A percentile compares a stretch with the other conserved stretches of the same genome.
Evolutionary conservation across 306 rosid species (phyloP).

Genomic region (Albizia julibrissin): DNA sequence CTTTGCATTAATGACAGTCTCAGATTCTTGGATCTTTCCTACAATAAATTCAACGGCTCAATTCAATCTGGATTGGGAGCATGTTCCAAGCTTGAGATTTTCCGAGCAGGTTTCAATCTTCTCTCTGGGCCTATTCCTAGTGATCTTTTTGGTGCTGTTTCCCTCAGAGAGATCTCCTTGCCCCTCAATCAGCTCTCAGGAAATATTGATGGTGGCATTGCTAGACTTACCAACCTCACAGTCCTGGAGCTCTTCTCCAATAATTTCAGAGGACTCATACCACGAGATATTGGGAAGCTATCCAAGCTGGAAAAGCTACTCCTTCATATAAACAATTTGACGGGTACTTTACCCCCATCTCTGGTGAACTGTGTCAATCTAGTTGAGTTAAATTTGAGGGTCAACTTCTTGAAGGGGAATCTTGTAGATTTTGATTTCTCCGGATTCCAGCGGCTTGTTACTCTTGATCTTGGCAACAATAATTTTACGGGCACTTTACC

Average conservation of each 20-base stretch:
- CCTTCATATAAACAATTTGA: conserved; percentile 73
- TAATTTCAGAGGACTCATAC: conserved; percentile 55
- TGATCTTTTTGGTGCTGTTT: conserved; percentile 52
- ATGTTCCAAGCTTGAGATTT: conserved; percentile 64
- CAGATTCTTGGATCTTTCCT: conserved; percentile 64
- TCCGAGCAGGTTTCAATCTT: conserved; percentile 78
- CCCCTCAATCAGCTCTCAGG: conserved; percentile 65
- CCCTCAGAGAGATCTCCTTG: conserved; percentile 61
- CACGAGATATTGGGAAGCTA: conserved; percentile 64
- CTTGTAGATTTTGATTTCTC: conserved; percentile 77
- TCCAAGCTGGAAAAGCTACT: conserved; percentile 55
- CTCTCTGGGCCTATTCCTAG: conserved; percentile 64
- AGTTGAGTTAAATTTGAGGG: conserved; percentile 68
- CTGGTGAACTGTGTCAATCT: conserved; percentile 70
- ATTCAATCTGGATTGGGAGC: conserved; percentile 59
- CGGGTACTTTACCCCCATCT: conserved; percentile 67
- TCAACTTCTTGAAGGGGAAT: conserved; percentile 64
- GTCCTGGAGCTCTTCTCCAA: conserved; percentile 79
- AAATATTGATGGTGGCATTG: conserved; percentile 48
- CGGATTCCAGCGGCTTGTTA: conserved; percentile 46
- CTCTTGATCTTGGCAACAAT: conserved; percentile 85
- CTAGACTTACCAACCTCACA: conserved; percentile 54
- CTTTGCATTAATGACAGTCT: conserved; percentile 49
- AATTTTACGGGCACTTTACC: conserved; percentile 70
- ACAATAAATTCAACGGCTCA: conserved; percentile 52